These are phyloP conservation scores for Beauveria scarabaeidicola DNA, from an alignment of 2,329 filamentous ascomycete species.

Conservation along the genomic window DNA sequence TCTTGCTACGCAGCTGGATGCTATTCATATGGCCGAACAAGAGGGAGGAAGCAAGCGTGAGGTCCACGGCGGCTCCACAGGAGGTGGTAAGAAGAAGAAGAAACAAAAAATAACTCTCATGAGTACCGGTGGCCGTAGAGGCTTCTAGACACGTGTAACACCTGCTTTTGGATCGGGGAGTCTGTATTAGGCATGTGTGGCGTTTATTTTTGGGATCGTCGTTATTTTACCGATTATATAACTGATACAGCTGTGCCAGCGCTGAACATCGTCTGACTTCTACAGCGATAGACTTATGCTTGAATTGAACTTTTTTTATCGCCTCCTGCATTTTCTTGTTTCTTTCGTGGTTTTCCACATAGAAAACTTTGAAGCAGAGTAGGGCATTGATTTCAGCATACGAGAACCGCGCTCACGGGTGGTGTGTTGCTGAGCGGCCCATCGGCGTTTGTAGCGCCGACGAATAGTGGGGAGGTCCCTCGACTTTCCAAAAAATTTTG, in stretches of 20 bases:
- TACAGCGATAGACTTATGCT: not conserved
- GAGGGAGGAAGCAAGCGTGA: conserved; percentile 12
- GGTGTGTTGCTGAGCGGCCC: not conserved
- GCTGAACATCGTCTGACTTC: not conserved
- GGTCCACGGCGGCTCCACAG: conserved; percentile 14
- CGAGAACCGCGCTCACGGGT: too few species aligned
- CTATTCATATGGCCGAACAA: conserved; percentile 34
- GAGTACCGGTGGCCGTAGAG: conserved; percentile 54
- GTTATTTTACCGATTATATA: not conserved
- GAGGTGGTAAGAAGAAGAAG: conserved; percentile 55
- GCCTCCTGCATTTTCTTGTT: not conserved
- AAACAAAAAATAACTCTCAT: conserved; percentile 65
- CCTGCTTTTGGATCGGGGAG: not conserved
- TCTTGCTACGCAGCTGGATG: conserved; percentile 50
- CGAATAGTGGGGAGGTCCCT: conserved; percentile 10
- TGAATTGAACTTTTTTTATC: not conserved
- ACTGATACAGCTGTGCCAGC: not conserved
- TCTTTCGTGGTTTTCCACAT: not conserved
- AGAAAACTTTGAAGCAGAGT: too few species aligned
- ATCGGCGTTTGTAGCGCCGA: conserved; percentile 6
- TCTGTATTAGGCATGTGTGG: conserved; percentile 7
- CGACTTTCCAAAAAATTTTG: conserved; percentile 5
- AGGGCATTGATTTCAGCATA: too few species aligned
- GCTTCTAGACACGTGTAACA: conserved; percentile 21
- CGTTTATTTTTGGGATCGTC: conserved; percentile 3